These are phyloP conservation scores for Sanghuangporus weigelae DNA, from an alignment of 1,284 basidiomycete species.

Conservation along the genomic window DNA sequence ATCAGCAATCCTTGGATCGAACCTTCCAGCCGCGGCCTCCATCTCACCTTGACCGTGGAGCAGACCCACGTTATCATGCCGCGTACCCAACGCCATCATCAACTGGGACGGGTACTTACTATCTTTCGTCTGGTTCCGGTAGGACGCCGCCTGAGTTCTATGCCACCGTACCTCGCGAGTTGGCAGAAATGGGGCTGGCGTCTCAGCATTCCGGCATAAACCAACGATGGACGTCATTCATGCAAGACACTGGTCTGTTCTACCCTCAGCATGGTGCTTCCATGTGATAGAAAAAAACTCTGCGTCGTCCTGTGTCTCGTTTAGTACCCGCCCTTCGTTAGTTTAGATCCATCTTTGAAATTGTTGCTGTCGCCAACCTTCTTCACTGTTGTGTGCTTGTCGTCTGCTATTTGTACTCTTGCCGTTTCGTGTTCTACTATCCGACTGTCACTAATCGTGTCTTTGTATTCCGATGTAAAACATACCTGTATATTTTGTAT, in stretches of 20 bases:
- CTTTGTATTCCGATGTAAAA: background rate
- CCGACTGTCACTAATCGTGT: background rate
- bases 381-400: background rate
- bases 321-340: background rate
- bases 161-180: conserved; percentile 13
- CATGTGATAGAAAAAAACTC: background rate
- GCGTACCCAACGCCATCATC: background rate
- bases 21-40: background rate
- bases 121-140: background rate
- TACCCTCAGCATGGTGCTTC: background rate
- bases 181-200: conserved; percentile 16
- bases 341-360: background rate
- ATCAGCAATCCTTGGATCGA: background rate
- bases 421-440: background rate
- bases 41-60: background rate
- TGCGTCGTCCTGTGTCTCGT: background rate
- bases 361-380: background rate
- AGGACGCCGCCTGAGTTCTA: conserved; percentile 11
- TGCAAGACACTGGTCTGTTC: conserved; percentile 16
- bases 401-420: background rate
- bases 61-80: conserved; percentile 1
- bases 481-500: background rate
- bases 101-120: background rate
- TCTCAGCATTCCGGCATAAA: conserved; percentile 16
- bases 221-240: conserved; percentile 17